Evolutionary conservation across 1,284 basidiomycete genomes (phyloP), one percentile per base, ranked within the genome.

Genomic region (Cutaneotrichosporon sp.): DNA sequence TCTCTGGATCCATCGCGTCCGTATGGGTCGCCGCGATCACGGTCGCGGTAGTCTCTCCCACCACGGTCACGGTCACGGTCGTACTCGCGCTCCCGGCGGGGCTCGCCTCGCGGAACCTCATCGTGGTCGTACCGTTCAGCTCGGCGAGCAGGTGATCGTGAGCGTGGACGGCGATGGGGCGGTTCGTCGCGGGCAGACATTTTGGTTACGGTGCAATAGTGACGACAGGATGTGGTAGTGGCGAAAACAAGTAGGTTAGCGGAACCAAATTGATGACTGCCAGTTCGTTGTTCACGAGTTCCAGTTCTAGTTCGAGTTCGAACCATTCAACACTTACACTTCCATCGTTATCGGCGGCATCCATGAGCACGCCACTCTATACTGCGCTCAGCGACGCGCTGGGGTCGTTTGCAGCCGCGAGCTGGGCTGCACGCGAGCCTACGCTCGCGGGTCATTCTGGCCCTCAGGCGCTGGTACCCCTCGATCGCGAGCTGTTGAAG

Each of bases 11-110:
- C 30, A 14, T 47, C 76, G 69, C 77, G 72, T 69, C 81, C 79
- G 34, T 65, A 55, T 47, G 69, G 72, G 16, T 60, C 61, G 74
- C 81, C 70, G 73, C 82, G 72, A 74, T 83, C 80, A 72, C 80
- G 69, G 46, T 82, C 79, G 64, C 77, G 72, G 16, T 65, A 58
- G 38, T 55, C 36, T 63, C 62, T 40, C 60, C 52, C 38, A 21
- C 62, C 49, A 16, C 63, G 26, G 26, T 26, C 61, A n/a, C 62
- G 57, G 22, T 60, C 65, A 18, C 65, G 53, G 53, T 58, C 30
- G 56, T 57, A 49, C 32, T 32, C 49, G 34, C 32, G 13, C 40
- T 34, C 50, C n/a, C 60, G n/a, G 13, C 31, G 38, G 7, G 53
- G 53, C 10, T 42, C 50, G 32, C 26, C 42, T 6, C 42, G 42